Evolutionary conservation across 768 basidiomycete species (phyloP), one percentile per base, ranked within the genome.

Genomic region (Heimioporus sp.): DNA sequence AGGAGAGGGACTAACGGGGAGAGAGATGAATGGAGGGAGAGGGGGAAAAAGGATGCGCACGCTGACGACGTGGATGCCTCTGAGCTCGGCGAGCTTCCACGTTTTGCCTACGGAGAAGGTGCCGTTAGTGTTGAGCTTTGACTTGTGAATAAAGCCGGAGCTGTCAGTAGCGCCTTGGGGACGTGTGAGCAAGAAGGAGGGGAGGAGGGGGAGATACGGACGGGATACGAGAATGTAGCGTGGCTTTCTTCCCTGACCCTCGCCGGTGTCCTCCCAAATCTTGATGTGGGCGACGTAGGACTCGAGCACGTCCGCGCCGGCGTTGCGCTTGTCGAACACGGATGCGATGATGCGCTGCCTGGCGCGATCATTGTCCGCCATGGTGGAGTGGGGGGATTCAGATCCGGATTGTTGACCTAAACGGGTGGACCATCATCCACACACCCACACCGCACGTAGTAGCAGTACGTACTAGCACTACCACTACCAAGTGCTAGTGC

Each of bases 21-120:
- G 48, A 24, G 32, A 55, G 9, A 47, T 68, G 54, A 63, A 48
- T 3, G 52, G 28, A 36, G 60, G 58, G 0, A 64, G 54, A 59
- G 66, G 15, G 49, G 46, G 42, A 16, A 19, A 15, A 28, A 31
- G 40, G 34, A n/a, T 2, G 74, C 85, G 63, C 67, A 96, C 94
- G 64, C 78, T 80, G 34, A 80, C 53, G 43, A 96, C 86, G 57
- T 95, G 86, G 41, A 99, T 66, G 36, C 73, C 83, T 55, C 89
- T 81, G 60, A 98, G 77, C 69, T 98, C 95, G 38, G 82, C 68
- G 44, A 98, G 72, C 53, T 75, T 80, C 97, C 97, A 99, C 2
- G 96, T 92, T 75, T 99, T 99, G 7, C 97, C 97, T 43, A 98
- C 92, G 9, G 93, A 97, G 71, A 96, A 98, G 0, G 92, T 81